Conservation (phyloP, 2,329 filamentous ascomycete species). For the Conoideocrella luteorostrata region DNA sequence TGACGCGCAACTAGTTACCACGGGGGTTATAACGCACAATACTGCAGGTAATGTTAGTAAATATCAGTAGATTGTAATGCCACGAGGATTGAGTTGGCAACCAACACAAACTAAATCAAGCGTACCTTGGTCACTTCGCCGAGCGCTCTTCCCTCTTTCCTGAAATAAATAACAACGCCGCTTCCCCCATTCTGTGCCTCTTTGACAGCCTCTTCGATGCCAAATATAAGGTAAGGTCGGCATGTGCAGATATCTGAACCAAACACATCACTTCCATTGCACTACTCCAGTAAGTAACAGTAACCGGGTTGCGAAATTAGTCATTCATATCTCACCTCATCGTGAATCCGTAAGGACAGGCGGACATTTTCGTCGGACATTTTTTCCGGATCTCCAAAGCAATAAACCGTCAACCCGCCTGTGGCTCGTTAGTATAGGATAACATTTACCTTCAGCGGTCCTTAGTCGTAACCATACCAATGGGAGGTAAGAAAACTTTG, state of each 20-base stretch:
- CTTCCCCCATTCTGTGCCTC: slow-evolving; percentile 91
- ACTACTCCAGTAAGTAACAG: slow-evolving; percentile 36
- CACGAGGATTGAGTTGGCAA: too few species aligned
- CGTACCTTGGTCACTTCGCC: slow-evolving; percentile 93
- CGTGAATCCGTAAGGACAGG: slow-evolving; percentile 76
- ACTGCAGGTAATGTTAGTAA: slow-evolving; percentile 25
- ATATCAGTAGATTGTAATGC: not conserved
- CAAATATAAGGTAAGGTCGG: slow-evolving; percentile 90
- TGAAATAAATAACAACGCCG: slow-evolving; percentile 96
- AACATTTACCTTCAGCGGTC: not conserved
- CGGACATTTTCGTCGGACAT: slow-evolving; percentile 81
- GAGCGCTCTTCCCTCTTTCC: slow-evolving; percentile 90
- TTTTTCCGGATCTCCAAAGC: slow-evolving; percentile 90
- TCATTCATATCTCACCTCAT: slow-evolving; percentile 39
- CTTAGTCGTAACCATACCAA: slow-evolving; percentile 44
- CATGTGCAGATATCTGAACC: slow-evolving; percentile 98
- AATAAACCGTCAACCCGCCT: slow-evolving; percentile 90
- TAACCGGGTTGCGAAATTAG: not conserved
- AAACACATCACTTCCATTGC: slow-evolving; percentile 96
- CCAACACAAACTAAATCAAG: too few species aligned
- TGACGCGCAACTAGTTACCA: slow-evolving; percentile 9
- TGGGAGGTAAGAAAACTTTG: slow-evolving; percentile 91
- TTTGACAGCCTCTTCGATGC: slow-evolving; percentile 94
- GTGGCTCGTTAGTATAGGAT: not conserved
- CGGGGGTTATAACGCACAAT: slow-evolving; percentile 32